These are phyloP conservation scores for Penicillium vulpinum DNA, from an alignment of 2,329 filamentous ascomycete genomes.

Conservation along the genomic window DNA sequence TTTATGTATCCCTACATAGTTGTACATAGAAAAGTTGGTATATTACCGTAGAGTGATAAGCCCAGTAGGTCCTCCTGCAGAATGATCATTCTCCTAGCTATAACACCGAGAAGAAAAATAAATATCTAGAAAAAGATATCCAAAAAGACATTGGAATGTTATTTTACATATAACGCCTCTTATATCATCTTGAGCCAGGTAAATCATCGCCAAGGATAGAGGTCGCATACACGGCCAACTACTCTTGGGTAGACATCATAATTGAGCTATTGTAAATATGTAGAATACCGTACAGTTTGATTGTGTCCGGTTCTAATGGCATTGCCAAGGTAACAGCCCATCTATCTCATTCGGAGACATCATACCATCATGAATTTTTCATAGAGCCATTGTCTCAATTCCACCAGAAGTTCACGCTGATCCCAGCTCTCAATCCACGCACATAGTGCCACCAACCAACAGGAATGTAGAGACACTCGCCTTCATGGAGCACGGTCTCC, in stretches of 20 bases:
- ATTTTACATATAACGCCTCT: too few relatives aligned
- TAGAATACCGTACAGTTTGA: not conserved
- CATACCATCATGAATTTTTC: not conserved
- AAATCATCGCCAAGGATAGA: not conserved
- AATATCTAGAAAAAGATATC: too few relatives aligned
- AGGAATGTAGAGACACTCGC: constrained; percentile 86
- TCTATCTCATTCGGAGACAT: not conserved
- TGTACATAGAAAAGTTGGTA: not conserved
- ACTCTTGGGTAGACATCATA: not conserved
- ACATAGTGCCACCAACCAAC: constrained; percentile 99
- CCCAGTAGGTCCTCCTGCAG: too few relatives aligned
- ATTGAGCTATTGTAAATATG: not conserved
- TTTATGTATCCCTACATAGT: not conserved
- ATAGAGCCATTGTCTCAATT: constrained; percentile 46
- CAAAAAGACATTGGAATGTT: too few relatives aligned
- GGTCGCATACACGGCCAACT: not conserved
- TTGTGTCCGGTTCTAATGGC: not conserved
- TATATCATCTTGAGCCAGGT: not conserved
- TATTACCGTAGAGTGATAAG: too few relatives aligned
- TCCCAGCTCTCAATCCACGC: constrained; percentile 77
- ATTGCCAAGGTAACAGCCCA: not conserved
- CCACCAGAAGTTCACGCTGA: constrained; percentile 98
- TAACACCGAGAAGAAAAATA: too few relatives aligned
- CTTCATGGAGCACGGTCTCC: constrained; percentile 75
- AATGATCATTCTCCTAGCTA: too few relatives aligned